A percentile compares a stretch with the other conserved stretches of the same genome.
These are phyloP conservation scores for Fonsecaea pugnacius DNA, from an alignment of 2,329 filamentous ascomycete genomes.

Conservation along the genomic window DNA sequence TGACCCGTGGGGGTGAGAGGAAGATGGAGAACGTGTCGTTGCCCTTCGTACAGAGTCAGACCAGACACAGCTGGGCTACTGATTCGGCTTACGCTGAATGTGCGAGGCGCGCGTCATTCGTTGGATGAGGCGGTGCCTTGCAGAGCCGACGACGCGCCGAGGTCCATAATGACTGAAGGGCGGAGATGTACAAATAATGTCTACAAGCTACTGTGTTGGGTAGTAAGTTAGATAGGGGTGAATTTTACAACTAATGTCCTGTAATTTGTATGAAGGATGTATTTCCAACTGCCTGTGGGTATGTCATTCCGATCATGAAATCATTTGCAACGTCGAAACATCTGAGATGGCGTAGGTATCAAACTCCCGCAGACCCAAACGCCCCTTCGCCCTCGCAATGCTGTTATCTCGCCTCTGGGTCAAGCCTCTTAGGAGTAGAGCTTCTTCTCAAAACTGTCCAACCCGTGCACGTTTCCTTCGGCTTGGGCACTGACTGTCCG, in stretches of 20 bases:
- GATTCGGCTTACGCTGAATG: neutral
- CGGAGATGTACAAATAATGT: neutral
- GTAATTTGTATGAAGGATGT: neutral
- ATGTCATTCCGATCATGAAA: slow-evolving; percentile 14
- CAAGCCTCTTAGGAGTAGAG: slow-evolving; percentile 75
- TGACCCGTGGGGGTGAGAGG: neutral
- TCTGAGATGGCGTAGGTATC: neutral
- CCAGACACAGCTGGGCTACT: neutral
- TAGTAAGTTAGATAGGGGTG: too few species aligned
- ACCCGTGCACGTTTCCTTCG: slow-evolving; percentile 92
- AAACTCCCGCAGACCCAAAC: slow-evolving; percentile 3
- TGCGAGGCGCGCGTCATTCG: neutral
- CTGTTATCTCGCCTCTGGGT: neutral
- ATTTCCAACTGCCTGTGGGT: neutral
- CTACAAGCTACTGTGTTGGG: too few species aligned
- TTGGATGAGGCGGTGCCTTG: slow-evolving; percentile 5
- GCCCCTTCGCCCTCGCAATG: slow-evolving; percentile 20
- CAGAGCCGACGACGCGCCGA: slow-evolving; percentile 19
- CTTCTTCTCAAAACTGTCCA: slow-evolving; percentile 99
- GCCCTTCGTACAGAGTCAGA: too few species aligned
- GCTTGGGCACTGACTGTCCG: slow-evolving; percentile 92
- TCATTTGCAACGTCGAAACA: slow-evolving; percentile 14
- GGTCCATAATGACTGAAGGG: slow-evolving; percentile 1
- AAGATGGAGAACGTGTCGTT: neutral
- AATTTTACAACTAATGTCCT: too few species aligned